Evolutionary conservation across 257 asterid species (phyloP), one percentile per base, ranked within the genome.

Genomic region (Jasminum sambac): DNA sequence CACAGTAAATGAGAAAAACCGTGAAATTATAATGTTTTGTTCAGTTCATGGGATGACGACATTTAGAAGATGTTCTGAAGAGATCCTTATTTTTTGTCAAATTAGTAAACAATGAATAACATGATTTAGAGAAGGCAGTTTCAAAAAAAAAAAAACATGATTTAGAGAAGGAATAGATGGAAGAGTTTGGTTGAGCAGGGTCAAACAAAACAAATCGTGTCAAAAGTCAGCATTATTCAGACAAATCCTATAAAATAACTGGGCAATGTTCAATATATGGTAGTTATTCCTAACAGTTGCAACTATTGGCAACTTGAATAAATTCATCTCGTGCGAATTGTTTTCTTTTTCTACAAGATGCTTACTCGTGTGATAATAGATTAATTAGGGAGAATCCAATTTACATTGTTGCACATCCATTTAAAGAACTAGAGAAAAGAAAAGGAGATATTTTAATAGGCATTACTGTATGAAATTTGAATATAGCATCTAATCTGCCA

Each of bases 291-390:
- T 19, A 14, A 64, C 21, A 30, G 30, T 67, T 21, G 24, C 43
- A 41, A 26, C 61, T 30, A 52, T 37, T 48, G 38, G n/a, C 14
- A 23, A 41, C 19, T 25, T 55, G 72, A 70, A 55, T 75, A 46
- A 62, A 14, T 76, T 13, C 42, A 43, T 25, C 72, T n/a, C 23
- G 19, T 36, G 12, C 24, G 57, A 41, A 16, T 19, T 25, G 34
- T 41, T 30, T 64, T 44, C 19, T 19, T 11, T n/a, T 72, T 73
- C 44, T 40, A 12, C 25, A 26, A 17, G 63, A 46, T n/a, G 26
- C 39, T 21, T 36, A 25, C 39, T 50, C 30, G 3, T 10, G 24
- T 38, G 74, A 25, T 24, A 61, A 40, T 60, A 37, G 42, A 59
- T 71, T 3, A 25, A 30, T 59, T 37, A 19, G 23, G 5, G 13